phyloP scores from a whole-genome alignment of 1,284 basidiomycete species.

The Rugiboletus extremiorientalis region DNA sequence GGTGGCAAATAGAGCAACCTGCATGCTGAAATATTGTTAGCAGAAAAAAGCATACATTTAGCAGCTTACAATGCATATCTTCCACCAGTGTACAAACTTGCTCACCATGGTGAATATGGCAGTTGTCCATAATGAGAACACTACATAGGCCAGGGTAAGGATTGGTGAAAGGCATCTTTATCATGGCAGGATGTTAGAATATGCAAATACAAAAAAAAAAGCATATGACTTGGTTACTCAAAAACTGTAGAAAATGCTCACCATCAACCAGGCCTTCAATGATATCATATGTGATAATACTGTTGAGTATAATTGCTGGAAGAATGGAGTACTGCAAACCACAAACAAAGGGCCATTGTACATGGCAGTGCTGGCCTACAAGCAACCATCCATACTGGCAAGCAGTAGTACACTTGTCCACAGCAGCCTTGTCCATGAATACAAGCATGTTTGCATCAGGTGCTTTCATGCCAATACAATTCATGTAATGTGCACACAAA shows the following conservation, averaged over 20 bases:
- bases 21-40: background rate
- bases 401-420: too few relatives aligned
- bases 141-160: background rate
- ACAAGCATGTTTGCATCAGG: constrained; percentile 4
- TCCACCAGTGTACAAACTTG: background rate
- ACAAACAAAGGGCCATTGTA: too few relatives aligned
- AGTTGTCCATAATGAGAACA: background rate
- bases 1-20: background rate
- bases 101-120: background rate
- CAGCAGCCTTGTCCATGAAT: constrained; percentile 24
- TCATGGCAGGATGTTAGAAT: too few relatives aligned
- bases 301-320: background rate
- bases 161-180: background rate
- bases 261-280: background rate
- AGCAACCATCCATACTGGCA: too few relatives aligned
- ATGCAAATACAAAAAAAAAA: too few relatives aligned
- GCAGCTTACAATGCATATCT: background rate
- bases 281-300: background rate
- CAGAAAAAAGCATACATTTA: too few relatives aligned
- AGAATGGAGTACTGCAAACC: background rate
- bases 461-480: background rate
- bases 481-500: background rate
- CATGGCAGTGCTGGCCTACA: too few relatives aligned
- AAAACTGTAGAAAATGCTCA: background rate
- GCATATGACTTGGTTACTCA: background rate